Percentiles rank a stretch among this genome's conserved stretches.
These are phyloP conservation scores for Aspergillus sp. DNA, from an alignment of 2,329 filamentous ascomycete species.

Conservation along the genomic window DNA sequence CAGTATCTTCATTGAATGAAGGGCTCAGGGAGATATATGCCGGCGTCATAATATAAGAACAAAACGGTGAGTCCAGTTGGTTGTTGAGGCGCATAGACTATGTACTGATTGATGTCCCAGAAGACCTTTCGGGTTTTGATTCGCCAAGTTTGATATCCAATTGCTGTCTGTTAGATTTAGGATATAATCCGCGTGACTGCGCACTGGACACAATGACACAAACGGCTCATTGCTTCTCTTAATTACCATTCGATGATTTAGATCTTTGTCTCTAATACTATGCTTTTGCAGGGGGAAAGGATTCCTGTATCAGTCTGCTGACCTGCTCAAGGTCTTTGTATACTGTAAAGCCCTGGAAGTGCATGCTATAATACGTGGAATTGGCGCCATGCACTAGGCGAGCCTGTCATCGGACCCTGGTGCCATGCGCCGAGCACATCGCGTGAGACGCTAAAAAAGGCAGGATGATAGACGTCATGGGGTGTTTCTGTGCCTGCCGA, in stretches of 20 bases:
- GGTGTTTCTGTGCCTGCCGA: background rate
- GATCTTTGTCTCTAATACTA: background rate
- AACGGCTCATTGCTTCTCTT: background rate
- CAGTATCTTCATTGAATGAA: constrained; percentile 12
- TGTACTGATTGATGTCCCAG: constrained; percentile 19
- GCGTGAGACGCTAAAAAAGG: background rate
- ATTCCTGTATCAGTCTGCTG: background rate
- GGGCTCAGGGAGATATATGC: constrained; percentile 17
- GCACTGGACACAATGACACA: constrained; percentile 1
- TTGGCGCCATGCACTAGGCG: background rate
- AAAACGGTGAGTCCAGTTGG: constrained; percentile 20
- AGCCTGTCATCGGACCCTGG: background rate
- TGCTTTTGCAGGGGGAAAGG: background rate
- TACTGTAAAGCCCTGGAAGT: background rate
- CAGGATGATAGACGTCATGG: background rate
- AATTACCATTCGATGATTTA: no score
- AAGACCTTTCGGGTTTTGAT: constrained; percentile 5
- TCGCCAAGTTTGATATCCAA: constrained; percentile 10
- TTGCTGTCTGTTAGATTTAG: constrained; percentile 5
- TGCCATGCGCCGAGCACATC: background rate
- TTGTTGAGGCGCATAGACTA: background rate
- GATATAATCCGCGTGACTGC: constrained; percentile 7
- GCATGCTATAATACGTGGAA: background rate
- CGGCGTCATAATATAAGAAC: constrained; percentile 26
- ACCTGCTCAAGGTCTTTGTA: background rate